Evolutionary conservation across 371 early-diverging fungal species (phyloP).

Genomic region (Mucor plumbeus): DNA sequence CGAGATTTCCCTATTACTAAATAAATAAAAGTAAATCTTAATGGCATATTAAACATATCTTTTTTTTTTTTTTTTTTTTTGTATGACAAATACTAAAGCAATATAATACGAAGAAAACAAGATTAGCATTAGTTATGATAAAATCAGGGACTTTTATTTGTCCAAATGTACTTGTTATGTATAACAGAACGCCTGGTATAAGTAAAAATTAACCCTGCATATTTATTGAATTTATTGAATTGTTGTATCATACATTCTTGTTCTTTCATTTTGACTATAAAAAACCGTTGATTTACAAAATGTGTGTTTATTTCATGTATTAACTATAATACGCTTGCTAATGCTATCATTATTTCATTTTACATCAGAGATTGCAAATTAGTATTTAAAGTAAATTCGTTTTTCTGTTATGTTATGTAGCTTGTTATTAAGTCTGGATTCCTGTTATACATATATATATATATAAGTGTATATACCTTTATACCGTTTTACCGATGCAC

Average conservation of each 20-base stretch:
- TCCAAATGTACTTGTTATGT: neutral
- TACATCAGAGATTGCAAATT: neutral
- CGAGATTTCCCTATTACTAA: neutral
- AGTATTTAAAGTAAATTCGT: neutral
- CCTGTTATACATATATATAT: too few relatives aligned
- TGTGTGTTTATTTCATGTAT: neutral
- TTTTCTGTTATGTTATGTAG: too few relatives aligned
- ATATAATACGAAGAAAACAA: neutral
- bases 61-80: too few relatives aligned
- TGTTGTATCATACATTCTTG: neutral
- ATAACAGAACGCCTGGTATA: neutral
- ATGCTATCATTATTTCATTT: neutral
- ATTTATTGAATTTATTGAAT: neutral
- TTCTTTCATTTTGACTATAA: neutral
- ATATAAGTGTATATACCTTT: neutral
- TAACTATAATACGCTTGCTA: neutral
- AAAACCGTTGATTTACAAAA: neutral
- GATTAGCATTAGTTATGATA: neutral
- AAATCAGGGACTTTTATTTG: neutral
- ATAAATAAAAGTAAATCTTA: neutral
- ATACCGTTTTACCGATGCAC: conserved; percentile 3
- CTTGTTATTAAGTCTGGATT: too few relatives aligned
- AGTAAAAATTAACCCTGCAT: neutral
- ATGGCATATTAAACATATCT: neutral
- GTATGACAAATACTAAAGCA: too few relatives aligned